Percentiles rank a stretch among this genome's conserved stretches.
Conservation (phyloP, 2,329 filamentous ascomycete genomes). For the Aspergillus latus region DNA sequence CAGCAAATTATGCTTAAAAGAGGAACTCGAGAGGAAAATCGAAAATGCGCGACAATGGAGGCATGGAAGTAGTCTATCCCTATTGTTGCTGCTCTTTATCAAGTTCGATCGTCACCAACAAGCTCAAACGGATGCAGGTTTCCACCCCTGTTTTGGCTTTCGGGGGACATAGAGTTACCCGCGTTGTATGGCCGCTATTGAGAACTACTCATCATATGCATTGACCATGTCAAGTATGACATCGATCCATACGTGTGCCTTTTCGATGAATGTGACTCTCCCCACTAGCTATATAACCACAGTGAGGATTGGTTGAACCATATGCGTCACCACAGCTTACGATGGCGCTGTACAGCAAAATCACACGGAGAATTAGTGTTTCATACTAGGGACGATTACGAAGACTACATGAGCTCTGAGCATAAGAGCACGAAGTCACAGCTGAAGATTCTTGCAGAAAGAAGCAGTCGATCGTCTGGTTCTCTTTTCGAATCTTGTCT, state of each 20-base stretch:
- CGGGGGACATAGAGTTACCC: too few species aligned
- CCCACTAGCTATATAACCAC: slow-evolving; percentile 6
- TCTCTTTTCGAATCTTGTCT: slow-evolving; percentile 9
- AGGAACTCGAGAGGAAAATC: background rate
- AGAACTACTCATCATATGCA: background rate
- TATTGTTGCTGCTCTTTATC: slow-evolving; percentile 10
- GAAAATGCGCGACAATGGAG: slow-evolving; percentile 1
- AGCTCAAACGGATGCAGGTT: slow-evolving; percentile 9
- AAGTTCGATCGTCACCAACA: background rate
- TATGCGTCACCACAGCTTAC: slow-evolving; percentile 2
- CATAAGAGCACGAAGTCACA: slow-evolving; percentile 5
- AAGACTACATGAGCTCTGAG: background rate
- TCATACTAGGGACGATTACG: background rate
- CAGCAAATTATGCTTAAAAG: background rate
- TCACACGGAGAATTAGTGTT: slow-evolving; percentile 5
- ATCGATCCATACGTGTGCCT: slow-evolving; percentile 9
- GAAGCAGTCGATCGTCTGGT: slow-evolving; percentile 1
- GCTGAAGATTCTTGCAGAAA: background rate
- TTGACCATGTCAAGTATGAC: slow-evolving; percentile 8
- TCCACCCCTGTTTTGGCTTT: background rate
- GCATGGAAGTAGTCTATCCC: slow-evolving; percentile 9
- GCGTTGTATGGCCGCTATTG: background rate
- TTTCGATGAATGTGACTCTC: background rate
- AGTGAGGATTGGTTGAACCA: slow-evolving; percentile 8
- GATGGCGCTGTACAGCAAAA: slow-evolving; percentile 6